phyloP scores from a whole-genome alignment of 1,284 basidiomycete species.

The Uromyces viciae-fabae region DNA sequence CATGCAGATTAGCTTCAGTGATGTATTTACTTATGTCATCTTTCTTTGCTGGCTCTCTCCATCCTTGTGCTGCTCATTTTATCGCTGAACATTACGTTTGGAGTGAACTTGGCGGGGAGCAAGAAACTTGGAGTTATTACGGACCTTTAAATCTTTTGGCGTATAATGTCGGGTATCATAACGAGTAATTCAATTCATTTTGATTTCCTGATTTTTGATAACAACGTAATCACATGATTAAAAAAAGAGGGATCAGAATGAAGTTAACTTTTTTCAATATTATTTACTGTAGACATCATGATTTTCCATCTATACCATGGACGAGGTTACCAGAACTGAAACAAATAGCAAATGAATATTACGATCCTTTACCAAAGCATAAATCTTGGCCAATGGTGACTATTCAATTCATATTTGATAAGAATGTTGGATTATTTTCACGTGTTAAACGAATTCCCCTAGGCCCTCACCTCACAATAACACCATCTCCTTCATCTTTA shows the following conservation, averaged over 20 bases:
- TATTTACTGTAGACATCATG: constrained; percentile 99
- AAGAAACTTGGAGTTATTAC: constrained; percentile 97
- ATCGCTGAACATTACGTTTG: constrained; percentile 70
- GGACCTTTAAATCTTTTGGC: constrained; percentile 83
- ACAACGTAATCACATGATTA: neutral
- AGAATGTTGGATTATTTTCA: constrained; percentile 68
- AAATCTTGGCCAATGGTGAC: constrained; percentile 92
- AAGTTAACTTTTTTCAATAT: constrained; percentile 87
- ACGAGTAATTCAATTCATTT: constrained; percentile 61
- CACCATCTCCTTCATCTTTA: neutral
- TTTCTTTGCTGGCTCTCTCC: constrained; percentile 91
- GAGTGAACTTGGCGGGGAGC: constrained; percentile 55
- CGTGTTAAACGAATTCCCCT: constrained; percentile 57
- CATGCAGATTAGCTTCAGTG: constrained; percentile 59
- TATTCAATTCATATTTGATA: constrained; percentile 85
- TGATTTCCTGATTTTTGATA: neutral
- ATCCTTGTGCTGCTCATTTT: constrained; percentile 94
- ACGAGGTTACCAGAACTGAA: constrained; percentile 82
- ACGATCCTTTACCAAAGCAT: constrained; percentile 80
- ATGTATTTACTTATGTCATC: constrained; percentile 80
- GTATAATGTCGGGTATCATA: constrained; percentile 98
- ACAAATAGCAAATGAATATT: constrained; percentile 83
- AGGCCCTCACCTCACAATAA: constrained; percentile 2
- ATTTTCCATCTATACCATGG: constrained; percentile 95
- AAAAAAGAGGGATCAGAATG: neutral